Evolutionary conservation across 2,329 filamentous ascomycete species (phyloP).

Genomic region (Colletotrichum truncatum): DNA sequence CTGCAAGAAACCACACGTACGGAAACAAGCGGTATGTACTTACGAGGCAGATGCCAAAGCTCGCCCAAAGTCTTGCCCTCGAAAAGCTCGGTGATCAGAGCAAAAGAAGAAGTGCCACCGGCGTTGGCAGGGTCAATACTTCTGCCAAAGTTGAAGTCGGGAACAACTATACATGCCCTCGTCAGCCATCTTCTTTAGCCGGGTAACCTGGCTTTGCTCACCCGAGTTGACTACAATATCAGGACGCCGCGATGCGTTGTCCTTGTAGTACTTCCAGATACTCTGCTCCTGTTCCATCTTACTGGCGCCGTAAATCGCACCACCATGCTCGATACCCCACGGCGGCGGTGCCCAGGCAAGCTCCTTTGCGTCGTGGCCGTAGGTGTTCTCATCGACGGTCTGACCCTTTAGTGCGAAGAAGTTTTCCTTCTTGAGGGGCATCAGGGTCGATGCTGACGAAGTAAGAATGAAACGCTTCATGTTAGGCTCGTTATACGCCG

Average conservation of each 20-base stretch:
- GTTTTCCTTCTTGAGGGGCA: constrained; percentile 26
- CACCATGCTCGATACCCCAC: constrained; percentile 32
- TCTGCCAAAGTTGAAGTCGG: constrained; percentile 39
- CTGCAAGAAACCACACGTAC: background rate
- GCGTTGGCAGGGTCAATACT: constrained; percentile 32
- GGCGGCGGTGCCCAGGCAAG: constrained; percentile 7
- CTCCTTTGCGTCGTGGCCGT: constrained; percentile 5
- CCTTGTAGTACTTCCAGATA: constrained; percentile 47
- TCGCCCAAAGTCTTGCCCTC: constrained; percentile 27
- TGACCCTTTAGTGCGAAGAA: constrained; percentile 29
- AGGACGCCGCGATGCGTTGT: constrained; percentile 36
- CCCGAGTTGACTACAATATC: constrained; percentile 20
- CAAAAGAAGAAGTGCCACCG: constrained; percentile 34
- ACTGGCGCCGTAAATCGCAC: constrained; percentile 46
- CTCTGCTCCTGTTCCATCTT: constrained; percentile 48
- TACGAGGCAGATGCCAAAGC: constrained; percentile 5
- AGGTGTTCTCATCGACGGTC: constrained; percentile 27
- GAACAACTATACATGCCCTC: constrained; percentile 37
- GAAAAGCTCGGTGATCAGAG: constrained; percentile 32
- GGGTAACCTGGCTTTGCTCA: background rate
- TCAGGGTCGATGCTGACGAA: constrained; percentile 7
- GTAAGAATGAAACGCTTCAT: constrained; percentile 17
- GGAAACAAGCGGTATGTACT: background rate
- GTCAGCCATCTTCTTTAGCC: background rate
- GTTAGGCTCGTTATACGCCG: constrained; percentile 8